Evolutionary conservation across 768 basidiomycete species (phyloP).

Genomic region (Rhodotorula sphaerocarpa): DNA sequence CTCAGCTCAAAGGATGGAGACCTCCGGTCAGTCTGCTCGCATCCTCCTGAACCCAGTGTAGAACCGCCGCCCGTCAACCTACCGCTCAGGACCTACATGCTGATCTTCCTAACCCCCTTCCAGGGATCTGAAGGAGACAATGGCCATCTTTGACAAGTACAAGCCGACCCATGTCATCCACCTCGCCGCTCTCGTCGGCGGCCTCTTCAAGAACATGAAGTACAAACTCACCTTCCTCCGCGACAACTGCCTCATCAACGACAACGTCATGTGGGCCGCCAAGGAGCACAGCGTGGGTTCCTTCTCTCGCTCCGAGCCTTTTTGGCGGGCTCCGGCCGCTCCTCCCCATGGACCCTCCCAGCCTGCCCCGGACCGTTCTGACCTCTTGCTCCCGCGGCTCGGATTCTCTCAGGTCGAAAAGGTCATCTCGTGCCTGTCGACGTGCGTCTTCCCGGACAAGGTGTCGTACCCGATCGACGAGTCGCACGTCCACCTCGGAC

Average conservation of each 20-base stretch:
- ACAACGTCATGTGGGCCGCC: constrained; percentile 74
- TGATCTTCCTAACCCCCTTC: too few relatives aligned
- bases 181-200: constrained; percentile 87
- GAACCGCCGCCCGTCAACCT: too few relatives aligned
- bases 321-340: too few relatives aligned
- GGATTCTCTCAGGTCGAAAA: constrained; percentile 51
- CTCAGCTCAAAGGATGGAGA: constrained; percentile 70
- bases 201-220: constrained; percentile 91
- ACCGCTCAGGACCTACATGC: too few relatives aligned
- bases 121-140: constrained; percentile 24
- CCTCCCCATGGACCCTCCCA: background rate
- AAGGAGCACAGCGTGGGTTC: constrained; percentile 51
- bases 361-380: too few relatives aligned
- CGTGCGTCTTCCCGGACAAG: constrained; percentile 94
- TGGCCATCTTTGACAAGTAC: constrained; percentile 64
- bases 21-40: constrained; percentile 43
- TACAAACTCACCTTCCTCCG: constrained; percentile 88
- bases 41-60: too few relatives aligned
- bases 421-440: constrained; percentile 89
- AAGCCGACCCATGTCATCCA: constrained; percentile 95
- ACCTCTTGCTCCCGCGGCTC: background rate
- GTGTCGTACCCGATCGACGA: constrained; percentile 89
- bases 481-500: constrained; percentile 81
- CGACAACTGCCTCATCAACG: constrained; percentile 91
- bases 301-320: too few relatives aligned